These are phyloP conservation scores for Leccinum longicurvipes DNA, from an alignment of 768 basidiomycete genomes.

Conservation along the genomic window DNA sequence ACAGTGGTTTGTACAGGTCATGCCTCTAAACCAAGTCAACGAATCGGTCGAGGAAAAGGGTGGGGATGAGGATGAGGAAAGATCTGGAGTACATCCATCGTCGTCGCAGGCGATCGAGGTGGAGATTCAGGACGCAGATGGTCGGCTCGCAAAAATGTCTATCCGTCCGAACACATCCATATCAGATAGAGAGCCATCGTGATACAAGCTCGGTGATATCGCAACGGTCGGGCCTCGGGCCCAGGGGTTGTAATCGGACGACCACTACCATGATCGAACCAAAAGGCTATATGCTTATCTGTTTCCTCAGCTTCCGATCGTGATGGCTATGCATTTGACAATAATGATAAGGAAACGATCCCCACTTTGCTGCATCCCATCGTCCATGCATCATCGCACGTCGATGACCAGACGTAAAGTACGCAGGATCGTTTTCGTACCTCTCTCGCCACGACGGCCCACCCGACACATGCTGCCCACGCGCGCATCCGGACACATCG, in stretches of 20 bases:
- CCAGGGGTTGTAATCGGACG: neutral
- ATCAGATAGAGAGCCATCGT: neutral
- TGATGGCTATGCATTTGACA: too few relatives aligned
- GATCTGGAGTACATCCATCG: conserved; percentile 16
- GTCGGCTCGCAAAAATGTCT: conserved; percentile 62
- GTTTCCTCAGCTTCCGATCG: neutral
- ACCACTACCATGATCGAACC: neutral
- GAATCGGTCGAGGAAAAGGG: conserved; percentile 24
- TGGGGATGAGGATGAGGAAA: conserved; percentile 16
- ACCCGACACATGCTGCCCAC: neutral
- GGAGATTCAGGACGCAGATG: conserved; percentile 71
- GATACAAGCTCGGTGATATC: neutral
- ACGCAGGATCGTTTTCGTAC: conserved; percentile 21
- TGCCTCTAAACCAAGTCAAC: conserved; percentile 59
- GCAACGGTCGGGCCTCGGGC: neutral
- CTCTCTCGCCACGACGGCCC: conserved; percentile 20
- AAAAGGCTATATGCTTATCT: neutral
- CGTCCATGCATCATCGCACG: conserved; percentile 10
- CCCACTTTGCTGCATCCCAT: too few relatives aligned
- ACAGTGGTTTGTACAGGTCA: conserved; percentile 76
- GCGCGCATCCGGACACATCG: neutral
- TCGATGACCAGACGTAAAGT: neutral
- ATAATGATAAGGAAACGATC: too few relatives aligned
- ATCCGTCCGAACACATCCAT: conserved; percentile 25
- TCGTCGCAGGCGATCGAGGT: conserved; percentile 51